phyloP scores from a whole-genome alignment of 345 rosid genomes.

The Noccaea caerulescens region DNA sequence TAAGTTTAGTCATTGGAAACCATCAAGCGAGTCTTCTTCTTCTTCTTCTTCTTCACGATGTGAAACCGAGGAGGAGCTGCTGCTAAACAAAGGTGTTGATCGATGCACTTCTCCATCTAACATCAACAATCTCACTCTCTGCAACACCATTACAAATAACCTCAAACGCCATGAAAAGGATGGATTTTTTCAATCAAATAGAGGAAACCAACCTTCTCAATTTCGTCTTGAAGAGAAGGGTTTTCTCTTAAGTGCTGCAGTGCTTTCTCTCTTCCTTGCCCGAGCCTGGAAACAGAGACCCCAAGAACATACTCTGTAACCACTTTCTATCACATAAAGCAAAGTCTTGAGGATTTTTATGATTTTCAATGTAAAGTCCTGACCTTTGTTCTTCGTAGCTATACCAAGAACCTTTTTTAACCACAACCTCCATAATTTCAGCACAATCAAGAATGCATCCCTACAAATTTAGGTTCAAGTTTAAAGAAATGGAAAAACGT shows the following conservation, averaged over 20 bases:
- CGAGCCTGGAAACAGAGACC: slow-evolving; percentile 56
- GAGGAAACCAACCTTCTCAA: slow-evolving; percentile 70
- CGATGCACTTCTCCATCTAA: slow-evolving; percentile 56
- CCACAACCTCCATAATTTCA: slow-evolving; percentile 77
- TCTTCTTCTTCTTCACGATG: slow-evolving; percentile 56
- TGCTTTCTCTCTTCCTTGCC: slow-evolving; percentile 95
- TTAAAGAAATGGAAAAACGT: slow-evolving; percentile 19
- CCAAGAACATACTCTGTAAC: slow-evolving; percentile 12
- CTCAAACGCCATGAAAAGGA: not conserved
- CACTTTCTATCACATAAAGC: not conserved
- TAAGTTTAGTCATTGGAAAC: slow-evolving; percentile 42
- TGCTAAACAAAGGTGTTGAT: slow-evolving; percentile 47
- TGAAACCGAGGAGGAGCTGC: slow-evolving; percentile 38
- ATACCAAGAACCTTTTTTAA: slow-evolving; percentile 96
- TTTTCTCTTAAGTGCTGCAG: slow-evolving; percentile 79
- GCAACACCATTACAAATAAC: slow-evolving; percentile 23
- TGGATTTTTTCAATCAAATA: not conserved
- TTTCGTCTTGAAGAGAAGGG: slow-evolving; percentile 63
- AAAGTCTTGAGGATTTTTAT: not conserved
- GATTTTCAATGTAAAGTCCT: slow-evolving; percentile 13
- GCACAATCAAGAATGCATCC: slow-evolving; percentile 94
- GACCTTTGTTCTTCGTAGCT: slow-evolving; percentile 91
- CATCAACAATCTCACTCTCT: slow-evolving; percentile 68
- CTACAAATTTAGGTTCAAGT: slow-evolving; percentile 48
- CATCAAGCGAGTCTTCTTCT: slow-evolving; percentile 47